Evolutionary conservation across 2,329 filamentous ascomycete genomes (phyloP).

Genomic region (Beauveria caledonica): DNA sequence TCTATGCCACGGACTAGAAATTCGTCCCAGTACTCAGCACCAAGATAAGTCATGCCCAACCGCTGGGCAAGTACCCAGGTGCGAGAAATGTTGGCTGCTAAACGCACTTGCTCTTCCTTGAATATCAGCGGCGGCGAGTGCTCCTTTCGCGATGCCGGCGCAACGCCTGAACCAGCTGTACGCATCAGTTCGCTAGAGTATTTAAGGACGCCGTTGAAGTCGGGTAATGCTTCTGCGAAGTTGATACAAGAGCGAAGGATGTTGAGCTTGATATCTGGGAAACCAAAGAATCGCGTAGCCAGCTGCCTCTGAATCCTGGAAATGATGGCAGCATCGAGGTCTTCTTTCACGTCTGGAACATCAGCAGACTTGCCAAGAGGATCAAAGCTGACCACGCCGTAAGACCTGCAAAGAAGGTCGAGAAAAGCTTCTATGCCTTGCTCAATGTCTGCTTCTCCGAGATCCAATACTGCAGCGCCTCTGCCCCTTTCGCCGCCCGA

Average conservation of each 20-base stretch:
- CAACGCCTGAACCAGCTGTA: constrained; percentile 71
- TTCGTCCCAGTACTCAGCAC: constrained; percentile 93
- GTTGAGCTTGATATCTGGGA: constrained; percentile 72
- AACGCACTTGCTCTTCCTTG: constrained; percentile 73
- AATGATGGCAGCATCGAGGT: constrained; percentile 45
- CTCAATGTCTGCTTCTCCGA: constrained; percentile 58
- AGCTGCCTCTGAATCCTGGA: constrained; percentile 53
- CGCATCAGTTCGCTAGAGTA: constrained; percentile 80
- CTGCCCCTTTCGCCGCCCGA: constrained; percentile 40
- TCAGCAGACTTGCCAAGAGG: constrained; percentile 20
- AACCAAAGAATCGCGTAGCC: constrained; percentile 61
- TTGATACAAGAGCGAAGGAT: constrained; percentile 85
- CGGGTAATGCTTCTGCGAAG: constrained; percentile 86
- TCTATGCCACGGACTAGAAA: constrained; percentile 76
- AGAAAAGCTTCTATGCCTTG: constrained; percentile 57
- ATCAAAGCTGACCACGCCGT: constrained; percentile 52
- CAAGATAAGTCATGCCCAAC: constrained; percentile 60
- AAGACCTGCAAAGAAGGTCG: constrained; percentile 51
- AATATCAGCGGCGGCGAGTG: constrained; percentile 63
- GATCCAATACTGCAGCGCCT: constrained; percentile 48
- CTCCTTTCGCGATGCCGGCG: constrained; percentile 60
- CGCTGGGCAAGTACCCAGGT: constrained; percentile 71
- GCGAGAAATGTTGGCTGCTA: constrained; percentile 79
- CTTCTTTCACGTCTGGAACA: constrained; percentile 23
- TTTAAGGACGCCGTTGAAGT: constrained; percentile 81